Conservation (phyloP, 768 basidiomycete genomes). For the Macrolepiota albuminosa region DNA sequence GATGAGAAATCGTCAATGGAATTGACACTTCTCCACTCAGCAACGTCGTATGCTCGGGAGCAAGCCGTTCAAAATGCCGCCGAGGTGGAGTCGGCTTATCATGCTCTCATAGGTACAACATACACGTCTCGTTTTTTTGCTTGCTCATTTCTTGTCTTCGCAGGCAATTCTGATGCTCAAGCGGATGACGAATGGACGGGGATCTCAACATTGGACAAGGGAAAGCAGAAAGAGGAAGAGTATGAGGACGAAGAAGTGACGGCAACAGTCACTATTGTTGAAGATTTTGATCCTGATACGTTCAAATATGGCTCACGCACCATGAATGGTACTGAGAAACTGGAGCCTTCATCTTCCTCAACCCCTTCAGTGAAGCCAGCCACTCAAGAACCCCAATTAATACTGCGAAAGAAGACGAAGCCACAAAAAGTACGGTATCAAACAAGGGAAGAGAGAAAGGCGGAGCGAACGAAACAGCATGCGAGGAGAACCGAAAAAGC, state of each 20-base stretch:
- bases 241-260: constrained; percentile 82
- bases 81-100: constrained; percentile 72
- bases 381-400: constrained; percentile 3
- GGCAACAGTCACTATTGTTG: constrained; percentile 87
- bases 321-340: not conserved
- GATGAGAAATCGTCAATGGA: constrained; percentile 12
- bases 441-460: constrained; percentile 61
- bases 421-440: constrained; percentile 58
- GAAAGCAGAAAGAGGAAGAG: constrained; percentile 53
- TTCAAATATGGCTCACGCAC: constrained; percentile 45
- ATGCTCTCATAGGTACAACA: constrained; percentile 39
- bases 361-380: not conserved
- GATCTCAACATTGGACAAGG: constrained; percentile 28
- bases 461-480: constrained; percentile 58
- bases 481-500: constrained; percentile 68
- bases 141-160: constrained; percentile 7
- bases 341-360: not conserved
- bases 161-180: constrained; percentile 22
- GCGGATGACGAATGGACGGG: constrained; percentile 49
- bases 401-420: constrained; percentile 25
- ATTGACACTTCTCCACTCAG: constrained; percentile 34
- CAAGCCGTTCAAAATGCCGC: constrained; percentile 74
- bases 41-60: constrained; percentile 70
- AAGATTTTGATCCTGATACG: constrained; percentile 80
- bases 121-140: constrained; percentile 2